phyloP scores from a whole-genome alignment of 257 asterid genomes.

The Solanum corneliomulleri region DNA sequence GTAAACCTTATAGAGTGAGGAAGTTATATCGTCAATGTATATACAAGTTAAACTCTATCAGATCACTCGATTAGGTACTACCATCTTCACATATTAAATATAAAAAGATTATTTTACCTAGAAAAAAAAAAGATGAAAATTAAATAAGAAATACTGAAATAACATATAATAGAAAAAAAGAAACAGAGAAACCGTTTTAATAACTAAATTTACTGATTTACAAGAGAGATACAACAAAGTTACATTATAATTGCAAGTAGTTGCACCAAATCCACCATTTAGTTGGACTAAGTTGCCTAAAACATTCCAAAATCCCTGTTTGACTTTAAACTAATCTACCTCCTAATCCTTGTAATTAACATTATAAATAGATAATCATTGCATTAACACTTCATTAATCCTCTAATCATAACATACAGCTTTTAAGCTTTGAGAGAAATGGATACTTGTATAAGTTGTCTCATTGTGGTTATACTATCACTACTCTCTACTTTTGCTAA shows the following conservation, averaged over 20 bases:
- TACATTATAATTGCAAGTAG: conserved; percentile 9
- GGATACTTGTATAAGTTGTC: conserved; percentile 1
- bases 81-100: neutral
- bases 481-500: conserved; percentile 8
- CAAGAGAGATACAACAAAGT: neutral
- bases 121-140: neutral
- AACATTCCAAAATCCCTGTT: conserved; percentile 6
- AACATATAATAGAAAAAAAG: neutral
- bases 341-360: neutral
- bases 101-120: neutral
- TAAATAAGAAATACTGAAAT: neutral
- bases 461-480: conserved; percentile 8
- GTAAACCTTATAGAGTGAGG: too few species aligned
- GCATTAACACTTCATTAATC: neutral
- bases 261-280: conserved; percentile 31
- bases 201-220: neutral
- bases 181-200: neutral
- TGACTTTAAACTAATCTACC: conserved; percentile 6
- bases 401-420: neutral
- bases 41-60: neutral
- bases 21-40: too few species aligned
- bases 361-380: conserved; percentile 20
- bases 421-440: neutral
- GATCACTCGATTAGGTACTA: neutral
- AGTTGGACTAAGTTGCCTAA: conserved; percentile 28